These are phyloP conservation scores for Clarireedia paspali DNA, from an alignment of 2,329 filamentous ascomycete species.

Conservation along the genomic window DNA sequence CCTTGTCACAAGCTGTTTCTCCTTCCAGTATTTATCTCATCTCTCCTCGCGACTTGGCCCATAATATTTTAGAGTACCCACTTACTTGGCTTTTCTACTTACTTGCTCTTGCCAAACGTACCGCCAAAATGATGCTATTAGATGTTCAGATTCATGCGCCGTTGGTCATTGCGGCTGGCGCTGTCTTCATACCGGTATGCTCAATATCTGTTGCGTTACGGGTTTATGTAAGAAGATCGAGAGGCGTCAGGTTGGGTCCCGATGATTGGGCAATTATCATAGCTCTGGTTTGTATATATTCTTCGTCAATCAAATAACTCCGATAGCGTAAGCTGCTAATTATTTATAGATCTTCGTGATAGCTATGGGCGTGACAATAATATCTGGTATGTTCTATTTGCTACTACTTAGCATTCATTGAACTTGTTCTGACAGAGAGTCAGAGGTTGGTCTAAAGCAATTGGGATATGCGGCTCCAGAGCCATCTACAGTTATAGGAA, in stretches of 20 bases:
- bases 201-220: background rate
- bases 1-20: too few species aligned
- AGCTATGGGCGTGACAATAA: too few species aligned
- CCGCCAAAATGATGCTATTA: background rate
- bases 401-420: too few species aligned
- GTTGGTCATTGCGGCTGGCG: background rate
- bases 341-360: too few species aligned
- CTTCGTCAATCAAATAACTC: too few species aligned
- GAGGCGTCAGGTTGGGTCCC: background rate
- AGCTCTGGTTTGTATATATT: slow-evolving; percentile 3
- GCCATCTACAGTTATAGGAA: background rate
- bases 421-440: too few species aligned
- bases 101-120: background rate
- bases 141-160: slow-evolving; percentile 3
- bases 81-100: background rate
- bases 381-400: too few species aligned
- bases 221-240: background rate
- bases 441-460: slow-evolving; percentile 2
- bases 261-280: slow-evolving; percentile 8
- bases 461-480: slow-evolving; percentile 1
- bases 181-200: slow-evolving; percentile 1
- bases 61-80: background rate
- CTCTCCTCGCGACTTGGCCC: too few species aligned
- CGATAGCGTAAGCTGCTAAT: too few species aligned
- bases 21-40: too few species aligned